Base-by-base conservation (phyloP, 2,329 filamentous ascomycete species). In the Ophiostoma angusticollis region DNA sequence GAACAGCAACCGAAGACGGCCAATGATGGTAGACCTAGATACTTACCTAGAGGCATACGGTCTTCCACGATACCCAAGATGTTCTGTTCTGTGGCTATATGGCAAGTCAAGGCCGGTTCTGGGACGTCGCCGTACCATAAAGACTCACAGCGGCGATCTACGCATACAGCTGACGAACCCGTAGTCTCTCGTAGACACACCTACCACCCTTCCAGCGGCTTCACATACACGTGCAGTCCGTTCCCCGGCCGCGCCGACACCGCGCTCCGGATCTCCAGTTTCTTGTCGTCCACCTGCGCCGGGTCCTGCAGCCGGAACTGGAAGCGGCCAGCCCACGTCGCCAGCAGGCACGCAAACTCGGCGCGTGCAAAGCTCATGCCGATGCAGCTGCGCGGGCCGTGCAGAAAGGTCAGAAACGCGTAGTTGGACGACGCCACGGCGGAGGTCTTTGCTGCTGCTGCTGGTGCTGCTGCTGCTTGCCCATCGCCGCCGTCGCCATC, bases 341-440 rank as follows among this genome's bases (percentile, higher is more conserved):
- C 86, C 33, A 95, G 54, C 45, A 95, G 60, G 53, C 81, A 89
- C 8, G 84, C 84, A 58, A 94, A 83, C 64, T 95, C 89, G 1
- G 80, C 75, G 54, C 76, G 80, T 0, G 87, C 82, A 59, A 94
- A 94, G 2, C 67, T 67, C 57, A 78, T 72, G 0, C 86, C 87
- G 49, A 94, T 94, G 54, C 87, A 94, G 52, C 79, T 82, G 38
- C 86, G 65, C 2, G 86, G 85, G 0, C 87, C 87, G 54, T 93
- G 84, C 42, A 94, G 57, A 59, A 94, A 94, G 0, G 84, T 89
- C 59, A 89, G 55, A 50, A 81, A 78, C 1, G 78, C 72, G 54
- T 80, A 93, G 57, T 89, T 91, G 48, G 70, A 84, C 13, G 68
- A 64, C 1, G 84, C 80, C 8, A 82, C 82, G 6, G 84, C 84